Conservation (phyloP, 768 basidiomycete species). For the Chlorophyllum brunneum region DNA sequence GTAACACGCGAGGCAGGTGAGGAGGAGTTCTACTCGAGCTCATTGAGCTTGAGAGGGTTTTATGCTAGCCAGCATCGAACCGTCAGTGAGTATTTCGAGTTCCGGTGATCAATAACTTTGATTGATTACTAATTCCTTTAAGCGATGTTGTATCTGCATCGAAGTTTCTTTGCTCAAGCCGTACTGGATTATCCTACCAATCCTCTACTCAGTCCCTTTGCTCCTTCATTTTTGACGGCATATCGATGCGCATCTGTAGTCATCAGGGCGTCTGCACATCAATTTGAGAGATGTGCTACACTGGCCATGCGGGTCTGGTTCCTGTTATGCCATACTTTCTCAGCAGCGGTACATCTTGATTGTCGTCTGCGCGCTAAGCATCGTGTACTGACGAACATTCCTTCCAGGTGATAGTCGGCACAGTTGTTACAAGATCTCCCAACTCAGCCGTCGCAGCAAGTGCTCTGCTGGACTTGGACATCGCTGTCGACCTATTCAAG, state of each 20-base stretch:
- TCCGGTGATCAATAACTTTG: background rate
- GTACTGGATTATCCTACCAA: constrained; percentile 51
- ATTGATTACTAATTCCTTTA: constrained; percentile 3
- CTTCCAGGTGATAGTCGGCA: constrained; percentile 51
- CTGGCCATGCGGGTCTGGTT: constrained; percentile 51
- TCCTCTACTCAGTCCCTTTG: constrained; percentile 51
- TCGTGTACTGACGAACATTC: background rate
- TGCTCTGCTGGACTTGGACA: constrained; percentile 45
- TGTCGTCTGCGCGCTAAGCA: background rate
- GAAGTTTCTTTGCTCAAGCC: constrained; percentile 56
- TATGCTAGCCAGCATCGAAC: constrained; percentile 55
- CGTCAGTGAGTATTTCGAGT: constrained; percentile 41
- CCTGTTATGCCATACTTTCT: constrained; percentile 46
- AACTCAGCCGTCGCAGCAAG: constrained; percentile 44
- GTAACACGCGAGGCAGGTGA: constrained; percentile 40
- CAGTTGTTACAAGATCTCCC: constrained; percentile 56
- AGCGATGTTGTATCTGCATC: constrained; percentile 53
- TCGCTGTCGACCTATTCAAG: constrained; percentile 45
- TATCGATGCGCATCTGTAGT: constrained; percentile 49
- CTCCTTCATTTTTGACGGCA: constrained; percentile 52
- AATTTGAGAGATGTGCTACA: constrained; percentile 43
- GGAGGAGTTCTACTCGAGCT: constrained; percentile 44
- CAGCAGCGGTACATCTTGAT: constrained; percentile 37
- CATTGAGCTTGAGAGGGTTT: constrained; percentile 48
- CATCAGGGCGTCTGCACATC: constrained; percentile 45